These are phyloP conservation scores for Castanospermum australe DNA, from an alignment of 306 rosid species.

Conservation along the genomic window DNA sequence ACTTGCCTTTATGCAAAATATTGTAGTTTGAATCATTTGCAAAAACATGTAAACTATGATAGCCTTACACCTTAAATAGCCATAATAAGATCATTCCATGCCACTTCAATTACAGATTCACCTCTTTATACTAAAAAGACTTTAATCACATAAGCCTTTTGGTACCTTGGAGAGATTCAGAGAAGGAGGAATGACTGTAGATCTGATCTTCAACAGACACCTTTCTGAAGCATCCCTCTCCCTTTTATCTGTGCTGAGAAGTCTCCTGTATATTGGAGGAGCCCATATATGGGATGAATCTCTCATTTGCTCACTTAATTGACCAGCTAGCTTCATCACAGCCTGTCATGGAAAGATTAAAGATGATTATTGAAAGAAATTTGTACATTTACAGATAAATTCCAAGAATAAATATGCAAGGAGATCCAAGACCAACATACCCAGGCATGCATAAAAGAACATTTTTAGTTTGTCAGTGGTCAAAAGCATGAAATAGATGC, in stretches of 20 bases:
- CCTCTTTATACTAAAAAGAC: background rate
- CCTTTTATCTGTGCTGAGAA: constrained; percentile 75
- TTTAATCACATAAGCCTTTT: background rate
- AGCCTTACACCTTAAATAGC: constrained; percentile 2
- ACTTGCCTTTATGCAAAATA: background rate
- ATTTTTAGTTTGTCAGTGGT: background rate
- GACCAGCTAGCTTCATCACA: constrained; percentile 54
- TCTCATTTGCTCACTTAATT: constrained; percentile 62
- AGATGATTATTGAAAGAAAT: constrained; percentile 10
- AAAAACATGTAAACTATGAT: background rate
- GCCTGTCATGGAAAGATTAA: constrained; percentile 51
- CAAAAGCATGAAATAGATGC: background rate
- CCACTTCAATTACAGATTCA: background rate
- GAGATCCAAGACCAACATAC: constrained; percentile 12
- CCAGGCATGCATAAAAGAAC: background rate
- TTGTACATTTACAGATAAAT: background rate
- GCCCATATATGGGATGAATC: constrained; percentile 74
- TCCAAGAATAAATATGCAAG: background rate
- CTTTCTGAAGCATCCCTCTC: constrained; percentile 86
- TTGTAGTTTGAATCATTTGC: constrained; percentile 1
- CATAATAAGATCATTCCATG: constrained; percentile 1
- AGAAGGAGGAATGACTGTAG: constrained; percentile 70
- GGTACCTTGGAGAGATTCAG: constrained; percentile 69
- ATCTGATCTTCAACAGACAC: constrained; percentile 66
- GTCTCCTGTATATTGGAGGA: constrained; percentile 78